phyloP scores from a whole-genome alignment of 2,329 filamentous ascomycete genomes.

The Penicillium sp. region DNA sequence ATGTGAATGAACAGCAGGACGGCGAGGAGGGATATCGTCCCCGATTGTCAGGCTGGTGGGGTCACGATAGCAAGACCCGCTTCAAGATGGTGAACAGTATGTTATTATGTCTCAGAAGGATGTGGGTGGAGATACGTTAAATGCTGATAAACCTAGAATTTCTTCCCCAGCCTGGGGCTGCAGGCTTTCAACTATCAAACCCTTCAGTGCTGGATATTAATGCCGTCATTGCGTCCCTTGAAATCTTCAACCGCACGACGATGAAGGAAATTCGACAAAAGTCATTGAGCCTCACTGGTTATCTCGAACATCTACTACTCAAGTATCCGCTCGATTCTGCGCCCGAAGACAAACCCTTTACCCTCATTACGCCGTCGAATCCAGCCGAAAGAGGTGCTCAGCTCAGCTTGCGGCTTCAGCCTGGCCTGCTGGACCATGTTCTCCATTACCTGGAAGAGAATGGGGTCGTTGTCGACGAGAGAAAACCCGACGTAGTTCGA shows the following conservation, averaged over 20 bases:
- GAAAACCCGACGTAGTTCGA: slow-evolving; percentile 80
- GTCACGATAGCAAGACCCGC: slow-evolving; percentile 70
- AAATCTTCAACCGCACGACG: slow-evolving; percentile 69
- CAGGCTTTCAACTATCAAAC: slow-evolving; percentile 83
- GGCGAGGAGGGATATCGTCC: slow-evolving; percentile 57
- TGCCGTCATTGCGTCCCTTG: slow-evolving; percentile 69
- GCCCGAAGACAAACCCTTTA: slow-evolving; percentile 48
- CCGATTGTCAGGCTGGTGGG: slow-evolving; percentile 83
- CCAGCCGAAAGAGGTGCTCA: slow-evolving; percentile 73
- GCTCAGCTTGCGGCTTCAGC: slow-evolving; percentile 68
- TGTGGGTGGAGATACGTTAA: neutral
- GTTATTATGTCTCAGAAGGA: neutral
- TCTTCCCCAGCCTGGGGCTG: slow-evolving; percentile 73
- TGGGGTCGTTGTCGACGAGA: slow-evolving; percentile 77
- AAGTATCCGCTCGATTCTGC: slow-evolving; percentile 32
- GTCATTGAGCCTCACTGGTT: slow-evolving; percentile 71
- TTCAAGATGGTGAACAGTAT: slow-evolving; percentile 77
- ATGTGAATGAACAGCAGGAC: slow-evolving; percentile 36
- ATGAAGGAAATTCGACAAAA: slow-evolving; percentile 70
- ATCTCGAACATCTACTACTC: slow-evolving; percentile 68
- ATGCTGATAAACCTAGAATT: slow-evolving; percentile 51
- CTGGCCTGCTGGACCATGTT: slow-evolving; percentile 70
- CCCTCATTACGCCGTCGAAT: slow-evolving; percentile 68
- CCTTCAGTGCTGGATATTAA: slow-evolving; percentile 76
- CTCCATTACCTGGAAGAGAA: slow-evolving; percentile 63